Evolutionary conservation across 192 early-diverging fungal genomes (phyloP), one percentile per base, ranked within the genome.

Genomic region (Podila minutissima): DNA sequence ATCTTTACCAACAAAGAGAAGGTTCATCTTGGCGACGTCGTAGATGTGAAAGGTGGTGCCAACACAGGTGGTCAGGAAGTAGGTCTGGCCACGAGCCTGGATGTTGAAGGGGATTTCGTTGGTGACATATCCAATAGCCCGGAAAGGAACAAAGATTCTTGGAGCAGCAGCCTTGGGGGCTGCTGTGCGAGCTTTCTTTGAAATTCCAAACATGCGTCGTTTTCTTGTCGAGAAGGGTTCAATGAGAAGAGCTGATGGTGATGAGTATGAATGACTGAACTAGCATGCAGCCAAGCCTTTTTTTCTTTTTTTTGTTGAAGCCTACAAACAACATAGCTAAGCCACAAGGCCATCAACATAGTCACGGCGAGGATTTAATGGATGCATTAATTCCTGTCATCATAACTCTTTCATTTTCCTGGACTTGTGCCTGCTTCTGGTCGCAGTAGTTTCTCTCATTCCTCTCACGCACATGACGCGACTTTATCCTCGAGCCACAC

Each of bases 1-100:
- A 4, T 12, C 12, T 46, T 46, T 46, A 84, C 83, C 93, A 24
- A 95, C 94, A 83, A 96, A 92, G 49, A 94, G 79, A 2, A 97
- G 86, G 62, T 87, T 83, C 84, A 97, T 90, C 74, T 94, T 94
- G 41, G 89, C 91, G 5, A 95, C 93, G 79, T 95, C 91, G 73
- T 95, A 98, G 5, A 97, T 90, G 61, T 98, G 97, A 78, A 94
- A 99, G 29, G 91, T 95, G 49, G 89, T 86, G 11, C 96, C 97
- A 37, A 98, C 91, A 41, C 93, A 91, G 3, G 94, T 91, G n/a
- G 96, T 97, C 35, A 97, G 78, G 69, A 95, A 95, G 53, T 91
- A 90, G 7, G 88, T 83, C 29, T 92, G 84, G 1, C 96, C 96
- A 26, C 88, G 87, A 53, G 90, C 84, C 83, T 96, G 94, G 59